Evolutionary conservation across 208 protist genomes (phyloP).

Genomic region (Angomonas desouzai): DNA sequence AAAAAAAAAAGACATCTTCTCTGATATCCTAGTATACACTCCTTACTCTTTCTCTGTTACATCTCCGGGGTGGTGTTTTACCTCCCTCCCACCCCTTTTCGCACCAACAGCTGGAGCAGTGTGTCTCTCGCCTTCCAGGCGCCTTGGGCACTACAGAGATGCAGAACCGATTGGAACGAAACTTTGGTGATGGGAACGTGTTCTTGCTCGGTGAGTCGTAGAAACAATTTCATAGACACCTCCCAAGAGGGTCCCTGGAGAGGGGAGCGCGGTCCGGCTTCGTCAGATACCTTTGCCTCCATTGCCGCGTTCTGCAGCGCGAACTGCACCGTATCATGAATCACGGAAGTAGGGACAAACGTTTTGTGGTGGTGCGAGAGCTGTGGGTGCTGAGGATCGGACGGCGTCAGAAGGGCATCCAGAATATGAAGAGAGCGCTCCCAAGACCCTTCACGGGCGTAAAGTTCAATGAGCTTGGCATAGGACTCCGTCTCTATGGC

Average conservation of each 20-base stretch:
- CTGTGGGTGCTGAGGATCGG: conserved; percentile 20
- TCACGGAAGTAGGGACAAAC: conserved; percentile 64
- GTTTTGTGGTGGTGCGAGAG: conserved; percentile 16
- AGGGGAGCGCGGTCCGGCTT: conserved; percentile 5
- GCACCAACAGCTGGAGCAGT: conserved; percentile 48
- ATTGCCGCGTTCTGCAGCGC: conserved; percentile 47
- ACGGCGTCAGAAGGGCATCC: conserved; percentile 9
- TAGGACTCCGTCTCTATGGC: conserved; percentile 10
- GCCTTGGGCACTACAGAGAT: conserved; percentile 59
- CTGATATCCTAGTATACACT: conserved; percentile 2
- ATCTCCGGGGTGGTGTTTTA: not conserved
- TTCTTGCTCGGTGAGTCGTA: conserved; percentile 40
- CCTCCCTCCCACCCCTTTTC: conserved; percentile 23
- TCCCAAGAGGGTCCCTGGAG: conserved; percentile 46
- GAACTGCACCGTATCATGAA: conserved; percentile 83
- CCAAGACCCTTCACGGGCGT: conserved; percentile 56
- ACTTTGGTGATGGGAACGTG: conserved; percentile 60
- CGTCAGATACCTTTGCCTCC: not conserved
- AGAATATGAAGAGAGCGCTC: conserved; percentile 39
- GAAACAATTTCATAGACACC: conserved; percentile 55
- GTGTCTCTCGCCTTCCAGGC: conserved; percentile 45
- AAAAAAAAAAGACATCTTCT: conserved; percentile 16
- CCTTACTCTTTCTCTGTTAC: not conserved
- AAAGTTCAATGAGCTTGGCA: conserved; percentile 41
- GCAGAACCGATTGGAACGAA: conserved; percentile 69